phyloP scores from a whole-genome alignment of 2,329 filamentous ascomycete species.

The Pyrenophora graminea region DNA sequence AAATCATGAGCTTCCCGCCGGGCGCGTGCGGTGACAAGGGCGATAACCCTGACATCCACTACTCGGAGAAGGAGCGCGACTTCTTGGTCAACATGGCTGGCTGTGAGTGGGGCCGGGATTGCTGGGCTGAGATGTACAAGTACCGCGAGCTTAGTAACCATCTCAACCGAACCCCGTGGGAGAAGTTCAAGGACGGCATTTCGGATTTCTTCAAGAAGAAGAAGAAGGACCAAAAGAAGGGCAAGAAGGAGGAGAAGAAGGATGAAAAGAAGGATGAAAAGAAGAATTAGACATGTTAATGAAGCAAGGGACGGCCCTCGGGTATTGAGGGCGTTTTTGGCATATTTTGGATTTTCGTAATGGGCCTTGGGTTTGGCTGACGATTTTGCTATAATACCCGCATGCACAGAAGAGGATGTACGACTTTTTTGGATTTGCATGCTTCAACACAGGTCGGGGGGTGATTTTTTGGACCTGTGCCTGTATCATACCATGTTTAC shows the following conservation, averaged over 20 bases:
- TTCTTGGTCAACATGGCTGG: conserved; percentile 99
- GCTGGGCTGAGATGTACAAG: conserved; percentile 97
- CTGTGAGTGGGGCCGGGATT: conserved; percentile 95
- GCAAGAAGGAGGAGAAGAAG: conserved; percentile 14
- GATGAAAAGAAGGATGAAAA: conserved; percentile 25
- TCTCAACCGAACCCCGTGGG: conserved; percentile 83
- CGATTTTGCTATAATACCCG: conserved; percentile 18
- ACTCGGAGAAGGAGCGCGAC: conserved; percentile 81
- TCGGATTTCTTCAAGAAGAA: conserved; percentile 45
- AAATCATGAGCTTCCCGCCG: conserved; percentile 90
- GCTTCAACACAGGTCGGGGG: conserved; percentile 11
- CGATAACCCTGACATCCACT: conserved; percentile 79
- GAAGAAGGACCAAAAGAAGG: conserved; percentile 28
- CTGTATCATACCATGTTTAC: conserved; percentile 10
- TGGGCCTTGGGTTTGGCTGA: conserved; percentile 9
- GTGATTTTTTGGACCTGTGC: conserved; percentile 2
- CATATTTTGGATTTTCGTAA: conserved; percentile 14
- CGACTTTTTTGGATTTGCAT: conserved; percentile 9
- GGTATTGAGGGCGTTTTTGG: conserved; percentile 9
- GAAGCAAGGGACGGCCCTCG: background rate
- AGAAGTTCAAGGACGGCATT: conserved; percentile 61
- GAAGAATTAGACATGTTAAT: conserved; percentile 11
- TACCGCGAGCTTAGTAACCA: conserved; percentile 90
- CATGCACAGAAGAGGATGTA: conserved; percentile 10
- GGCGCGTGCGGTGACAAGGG: conserved; percentile 83